phyloP scores from a whole-genome alignment of 2,329 filamentous ascomycete species.

The Pseudocercospora vitis region DNA sequence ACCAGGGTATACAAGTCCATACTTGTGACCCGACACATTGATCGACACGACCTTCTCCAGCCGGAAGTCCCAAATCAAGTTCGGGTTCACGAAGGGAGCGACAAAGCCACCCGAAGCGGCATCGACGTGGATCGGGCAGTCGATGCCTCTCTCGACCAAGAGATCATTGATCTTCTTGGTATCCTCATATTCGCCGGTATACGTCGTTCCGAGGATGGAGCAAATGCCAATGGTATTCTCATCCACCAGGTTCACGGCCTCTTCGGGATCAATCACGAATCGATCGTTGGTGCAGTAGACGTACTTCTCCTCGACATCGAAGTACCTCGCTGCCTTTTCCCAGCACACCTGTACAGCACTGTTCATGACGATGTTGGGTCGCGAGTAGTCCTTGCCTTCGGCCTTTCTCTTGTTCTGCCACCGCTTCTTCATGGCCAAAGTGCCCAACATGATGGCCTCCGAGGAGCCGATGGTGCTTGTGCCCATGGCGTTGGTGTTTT shows the following conservation, averaged over 20 bases:
- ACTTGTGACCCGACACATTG: constrained; percentile 92
- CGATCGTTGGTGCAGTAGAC: constrained; percentile 62
- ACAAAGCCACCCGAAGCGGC: constrained; percentile 92
- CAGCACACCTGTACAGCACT: constrained; percentile 95
- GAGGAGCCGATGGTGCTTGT: constrained; percentile 88
- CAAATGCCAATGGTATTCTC: constrained; percentile 88
- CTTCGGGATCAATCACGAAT: constrained; percentile 63
- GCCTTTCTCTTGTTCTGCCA: constrained; percentile 87
- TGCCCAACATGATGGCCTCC: constrained; percentile 80
- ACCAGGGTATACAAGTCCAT: constrained; percentile 78
- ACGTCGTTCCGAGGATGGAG: constrained; percentile 85
- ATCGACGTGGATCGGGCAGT: constrained; percentile 89
- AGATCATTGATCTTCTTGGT: constrained; percentile 89
- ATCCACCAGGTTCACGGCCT: constrained; percentile 62
- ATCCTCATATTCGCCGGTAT: constrained; percentile 95
- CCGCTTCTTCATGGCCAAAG: constrained; percentile 90
- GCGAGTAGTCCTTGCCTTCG: constrained; percentile 74
- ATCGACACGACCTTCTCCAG: constrained; percentile 87
- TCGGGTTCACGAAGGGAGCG: constrained; percentile 82
- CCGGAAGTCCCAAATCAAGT: constrained; percentile 88
- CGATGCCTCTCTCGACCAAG: constrained; percentile 69
- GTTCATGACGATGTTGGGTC: constrained; percentile 93
- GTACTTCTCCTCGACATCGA: constrained; percentile 84
- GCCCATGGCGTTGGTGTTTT: constrained; percentile 68
- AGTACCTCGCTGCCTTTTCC: constrained; percentile 68